phyloP scores from a whole-genome alignment of 2,329 filamentous ascomycete genomes.

The Amauroascus niger region DNA sequence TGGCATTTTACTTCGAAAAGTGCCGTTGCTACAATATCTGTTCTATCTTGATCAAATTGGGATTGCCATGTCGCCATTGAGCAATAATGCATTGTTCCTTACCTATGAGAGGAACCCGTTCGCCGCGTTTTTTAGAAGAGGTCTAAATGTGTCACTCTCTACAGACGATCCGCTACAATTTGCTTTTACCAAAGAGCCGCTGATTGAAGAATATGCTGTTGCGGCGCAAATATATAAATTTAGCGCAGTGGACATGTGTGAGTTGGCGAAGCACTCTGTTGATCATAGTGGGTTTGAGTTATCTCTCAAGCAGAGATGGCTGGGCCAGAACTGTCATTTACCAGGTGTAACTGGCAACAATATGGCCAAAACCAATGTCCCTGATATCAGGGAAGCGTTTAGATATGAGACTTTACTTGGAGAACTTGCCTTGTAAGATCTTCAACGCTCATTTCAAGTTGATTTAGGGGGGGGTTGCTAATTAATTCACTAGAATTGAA shows the following conservation, averaged over 20 bases:
- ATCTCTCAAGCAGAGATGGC: slow-evolving; percentile 80
- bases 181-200: slow-evolving; percentile 92
- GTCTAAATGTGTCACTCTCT: slow-evolving; percentile 88
- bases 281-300: slow-evolving; percentile 89
- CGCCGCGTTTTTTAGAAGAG: slow-evolving; percentile 87
- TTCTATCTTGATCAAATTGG: slow-evolving; percentile 98
- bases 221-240: slow-evolving; percentile 98
- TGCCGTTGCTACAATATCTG: slow-evolving; percentile 88
- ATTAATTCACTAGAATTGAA: slow-evolving; percentile 21
- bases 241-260: slow-evolving; percentile 95
- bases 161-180: slow-evolving; percentile 97
- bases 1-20: slow-evolving; percentile 82
- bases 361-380: slow-evolving; percentile 93
- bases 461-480: slow-evolving; percentile 19
- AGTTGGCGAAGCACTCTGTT: slow-evolving; percentile 91
- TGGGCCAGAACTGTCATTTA: slow-evolving; percentile 66
- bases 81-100: slow-evolving; percentile 93
- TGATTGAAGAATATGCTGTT: slow-evolving; percentile 97
- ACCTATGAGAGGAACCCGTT: slow-evolving; percentile 97
- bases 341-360: slow-evolving; percentile 78
- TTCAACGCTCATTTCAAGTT: slow-evolving; percentile 17
- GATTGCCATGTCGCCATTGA: slow-evolving; percentile 97
- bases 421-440: slow-evolving; percentile 67
- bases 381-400: slow-evolving; percentile 83
- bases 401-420: slow-evolving; percentile 75